A percentile compares a stretch with the other conserved stretches of the same genome.
These are phyloP conservation scores for Phytophthora europaea DNA, from an alignment of 352 stramenopile species.

Conservation along the genomic window DNA sequence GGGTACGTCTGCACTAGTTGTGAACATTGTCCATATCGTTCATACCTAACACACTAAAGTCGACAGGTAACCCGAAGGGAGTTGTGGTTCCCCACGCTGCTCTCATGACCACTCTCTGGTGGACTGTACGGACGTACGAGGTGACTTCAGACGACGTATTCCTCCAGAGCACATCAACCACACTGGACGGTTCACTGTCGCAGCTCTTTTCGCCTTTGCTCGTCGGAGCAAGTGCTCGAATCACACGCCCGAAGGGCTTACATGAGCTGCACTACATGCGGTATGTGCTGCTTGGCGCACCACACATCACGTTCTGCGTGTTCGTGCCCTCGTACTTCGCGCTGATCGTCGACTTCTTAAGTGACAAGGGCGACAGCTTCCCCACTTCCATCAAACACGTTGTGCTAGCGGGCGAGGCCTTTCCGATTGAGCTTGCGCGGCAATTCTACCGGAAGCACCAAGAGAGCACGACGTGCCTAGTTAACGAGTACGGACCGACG, in stretches of 20 bases:
- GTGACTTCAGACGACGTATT: constrained; percentile 62
- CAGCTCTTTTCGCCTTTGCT: constrained; percentile 68
- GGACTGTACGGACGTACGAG: constrained; percentile 69
- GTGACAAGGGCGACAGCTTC: constrained; percentile 34
- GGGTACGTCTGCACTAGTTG: constrained; percentile 32
- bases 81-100: constrained; percentile 73
- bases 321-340: constrained; percentile 72
- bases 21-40: not conserved
- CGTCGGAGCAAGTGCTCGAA: constrained; percentile 45
- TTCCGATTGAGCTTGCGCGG: constrained; percentile 54
- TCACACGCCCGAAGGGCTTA: constrained; percentile 56
- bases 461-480: constrained; percentile 39
- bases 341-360: constrained; percentile 56
- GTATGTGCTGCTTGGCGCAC: constrained; percentile 20
- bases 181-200: constrained; percentile 65
- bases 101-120: constrained; percentile 63
- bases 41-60: constrained; percentile 26
- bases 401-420: constrained; percentile 55
- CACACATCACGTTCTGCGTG: constrained; percentile 58
- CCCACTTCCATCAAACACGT: constrained; percentile 47
- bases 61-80: constrained; percentile 75
- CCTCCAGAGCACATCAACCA: constrained; percentile 71
- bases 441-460: constrained; percentile 54
- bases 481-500: constrained; percentile 68
- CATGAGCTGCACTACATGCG: constrained; percentile 61